Percentiles rank a stretch among this genome's conserved stretches.
These are phyloP conservation scores for Blastocladiella emersonii DNA, from an alignment of 371 early-diverging fungal genomes.

Conservation along the genomic window DNA sequence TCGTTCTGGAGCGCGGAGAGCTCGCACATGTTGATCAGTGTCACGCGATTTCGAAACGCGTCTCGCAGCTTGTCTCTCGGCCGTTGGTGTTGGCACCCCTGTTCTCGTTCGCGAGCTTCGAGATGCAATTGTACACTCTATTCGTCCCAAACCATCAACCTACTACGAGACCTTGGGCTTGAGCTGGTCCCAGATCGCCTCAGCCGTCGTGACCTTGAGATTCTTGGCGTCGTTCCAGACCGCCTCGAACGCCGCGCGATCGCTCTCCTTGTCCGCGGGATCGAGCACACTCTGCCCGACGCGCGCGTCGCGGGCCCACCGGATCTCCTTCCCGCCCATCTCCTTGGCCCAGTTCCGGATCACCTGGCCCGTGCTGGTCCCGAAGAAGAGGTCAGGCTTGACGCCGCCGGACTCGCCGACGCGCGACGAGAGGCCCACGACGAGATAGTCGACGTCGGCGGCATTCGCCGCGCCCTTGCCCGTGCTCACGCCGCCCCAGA, in stretches of 20 bases:
- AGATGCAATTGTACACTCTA: too few relatives aligned
- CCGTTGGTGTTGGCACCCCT: too few relatives aligned
- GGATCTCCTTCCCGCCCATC: background rate
- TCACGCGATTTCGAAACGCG: too few relatives aligned
- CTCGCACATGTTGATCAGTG: too few relatives aligned
- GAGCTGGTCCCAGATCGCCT: background rate
- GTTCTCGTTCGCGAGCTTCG: too few relatives aligned
- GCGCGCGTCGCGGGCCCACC: background rate
- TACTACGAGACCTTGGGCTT: too few relatives aligned
- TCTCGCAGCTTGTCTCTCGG: too few relatives aligned
- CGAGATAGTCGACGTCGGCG: background rate
- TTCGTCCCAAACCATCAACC: too few relatives aligned
- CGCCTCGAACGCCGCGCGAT: background rate
- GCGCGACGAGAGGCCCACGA: background rate
- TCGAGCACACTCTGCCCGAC: background rate
- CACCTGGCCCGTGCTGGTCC: background rate
- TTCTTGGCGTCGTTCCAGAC: background rate
- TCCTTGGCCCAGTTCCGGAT: background rate
- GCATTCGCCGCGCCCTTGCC: background rate
- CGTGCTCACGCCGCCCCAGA: background rate
- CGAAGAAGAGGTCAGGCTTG: background rate
- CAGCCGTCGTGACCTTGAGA: background rate
- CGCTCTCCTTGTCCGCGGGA: background rate
- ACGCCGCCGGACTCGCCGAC: background rate
- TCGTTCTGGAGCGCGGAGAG: too few relatives aligned